Base-by-base conservation (phyloP, 139 green algal genomes). In the Chlamydomonas eustigma region DNA sequence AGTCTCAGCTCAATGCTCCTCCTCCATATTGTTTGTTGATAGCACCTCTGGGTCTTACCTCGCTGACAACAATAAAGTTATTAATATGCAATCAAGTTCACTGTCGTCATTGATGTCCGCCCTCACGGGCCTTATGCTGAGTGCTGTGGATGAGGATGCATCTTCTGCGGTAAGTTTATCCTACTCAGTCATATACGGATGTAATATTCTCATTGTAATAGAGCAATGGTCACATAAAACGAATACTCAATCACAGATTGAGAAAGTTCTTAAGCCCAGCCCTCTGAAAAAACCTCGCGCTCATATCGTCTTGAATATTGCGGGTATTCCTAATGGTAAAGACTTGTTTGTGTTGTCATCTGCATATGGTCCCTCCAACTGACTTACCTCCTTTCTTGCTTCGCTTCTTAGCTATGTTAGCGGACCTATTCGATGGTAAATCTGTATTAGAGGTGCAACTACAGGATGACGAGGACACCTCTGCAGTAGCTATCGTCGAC, bases 201-300 rank as follows among this genome's bases (percentile, higher is more conserved):
- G 12, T 18, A 58, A 58, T 58, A 58, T 58, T 58, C 12, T 58
- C 18, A 28, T 58, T 58, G 44, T n/a, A n/a, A n/a, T n/a, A n/a
- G n/a, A n/a, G n/a, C n/a, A n/a, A n/a, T n/a, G n/a, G n/a, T n/a
- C n/a, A n/a, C n/a, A n/a, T n/a, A n/a, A n/a, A n/a, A n/a, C 44
- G 12, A 28, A 12, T 58, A 58, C 44, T 28, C 18, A 12, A 58
- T 58, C 44, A 58, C 65, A 72, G 65, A 39, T 72, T 6, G 65
- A 44, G 33, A 6, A n/a, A 34, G 22, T 72, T 6, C 33, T 72
- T 6, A 72, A 72, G 65, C 65, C 65, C 65, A 72, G 31, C 65
- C 65, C 65, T n/a, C 31, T 72, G 65, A 39, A 22, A 8, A 72
- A 72, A 34, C 65, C 65, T 3, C 32, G 34, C 31, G 65, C 65